Evolutionary conservation across 2,329 filamentous ascomycete species (phyloP).

Genomic region (Sarocladiaceae sp.): DNA sequence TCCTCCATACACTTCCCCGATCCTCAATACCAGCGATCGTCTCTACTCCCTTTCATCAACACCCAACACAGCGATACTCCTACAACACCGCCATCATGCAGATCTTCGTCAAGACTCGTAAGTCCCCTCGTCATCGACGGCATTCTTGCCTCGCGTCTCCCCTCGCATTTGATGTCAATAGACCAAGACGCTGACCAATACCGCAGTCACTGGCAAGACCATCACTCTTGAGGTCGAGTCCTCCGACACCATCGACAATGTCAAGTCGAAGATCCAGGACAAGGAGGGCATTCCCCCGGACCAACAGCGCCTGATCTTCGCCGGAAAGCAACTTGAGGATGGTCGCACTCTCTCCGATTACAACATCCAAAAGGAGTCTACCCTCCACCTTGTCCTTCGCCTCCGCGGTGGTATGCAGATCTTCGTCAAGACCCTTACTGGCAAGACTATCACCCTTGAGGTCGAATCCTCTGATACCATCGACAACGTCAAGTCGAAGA

Average conservation of each 20-base stretch:
- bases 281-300: constrained; percentile 97
- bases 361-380: constrained; percentile 59
- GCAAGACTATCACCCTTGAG: constrained; percentile 91
- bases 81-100: constrained; percentile 61
- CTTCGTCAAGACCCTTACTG: constrained; percentile 78
- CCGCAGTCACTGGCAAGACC: constrained; percentile 60
- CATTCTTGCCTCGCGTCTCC: background rate
- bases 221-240: constrained; percentile 67
- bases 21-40: constrained; percentile 9
- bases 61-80: constrained; percentile 19
- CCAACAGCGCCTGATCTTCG: constrained; percentile 93
- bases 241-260: constrained; percentile 91
- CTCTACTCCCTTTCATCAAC: constrained; percentile 12
- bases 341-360: constrained; percentile 56
- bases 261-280: constrained; percentile 97
- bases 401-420: constrained; percentile 63
- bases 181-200: constrained; percentile 16
- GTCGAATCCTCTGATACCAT: constrained; percentile 87
- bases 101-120: constrained; percentile 97
- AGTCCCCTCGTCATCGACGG: constrained; percentile 35
- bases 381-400: constrained; percentile 68
- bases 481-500: constrained; percentile 92
- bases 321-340: constrained; percentile 94
- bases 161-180: too few relatives aligned
- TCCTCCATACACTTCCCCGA: constrained; percentile 10